Evolutionary conservation across 495 filamentous ascomycete genomes (phyloP).

Genomic region (Penicillium cataractarum): DNA sequence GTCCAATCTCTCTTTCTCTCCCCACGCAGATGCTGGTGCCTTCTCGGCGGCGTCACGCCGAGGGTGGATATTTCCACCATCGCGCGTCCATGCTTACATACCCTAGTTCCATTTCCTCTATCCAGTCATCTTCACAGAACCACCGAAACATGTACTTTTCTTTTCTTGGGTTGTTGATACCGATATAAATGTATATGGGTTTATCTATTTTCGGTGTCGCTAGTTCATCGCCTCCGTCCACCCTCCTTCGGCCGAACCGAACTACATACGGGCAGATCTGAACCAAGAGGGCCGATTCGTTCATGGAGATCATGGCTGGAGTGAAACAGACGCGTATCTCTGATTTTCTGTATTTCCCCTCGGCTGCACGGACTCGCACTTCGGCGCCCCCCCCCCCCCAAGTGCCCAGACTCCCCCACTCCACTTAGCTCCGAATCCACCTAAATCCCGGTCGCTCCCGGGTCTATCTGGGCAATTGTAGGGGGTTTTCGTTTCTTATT

Average conservation of each 20-base stretch:
- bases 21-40: constrained; percentile 1
- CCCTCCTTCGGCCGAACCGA: constrained; percentile 21
- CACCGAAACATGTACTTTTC: not conserved
- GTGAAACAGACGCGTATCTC: constrained; percentile 48
- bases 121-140: not conserved
- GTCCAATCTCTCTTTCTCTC: not conserved
- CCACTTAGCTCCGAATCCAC: constrained; percentile 30
- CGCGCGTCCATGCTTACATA: constrained; percentile 1
- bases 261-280: not conserved
- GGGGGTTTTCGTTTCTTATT: constrained; percentile 5
- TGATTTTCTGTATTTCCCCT: constrained; percentile 15
- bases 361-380: constrained; percentile 42
- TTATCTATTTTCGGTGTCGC: not conserved
- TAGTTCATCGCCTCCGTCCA: not conserved
- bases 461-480: constrained; percentile 7
- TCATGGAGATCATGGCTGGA: constrained; percentile 14
- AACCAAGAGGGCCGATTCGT: constrained; percentile 2
- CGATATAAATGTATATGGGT: not conserved
- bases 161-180: not conserved
- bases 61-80: constrained; percentile 1
- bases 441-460: constrained; percentile 40
- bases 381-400: not conserved
- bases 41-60: constrained; percentile 1
- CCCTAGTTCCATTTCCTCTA: not conserved
- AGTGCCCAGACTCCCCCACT: constrained; percentile 20